These are phyloP conservation scores for Heterobasidion occidentale DNA, from an alignment of 1,284 basidiomycete species.

Conservation along the genomic window DNA sequence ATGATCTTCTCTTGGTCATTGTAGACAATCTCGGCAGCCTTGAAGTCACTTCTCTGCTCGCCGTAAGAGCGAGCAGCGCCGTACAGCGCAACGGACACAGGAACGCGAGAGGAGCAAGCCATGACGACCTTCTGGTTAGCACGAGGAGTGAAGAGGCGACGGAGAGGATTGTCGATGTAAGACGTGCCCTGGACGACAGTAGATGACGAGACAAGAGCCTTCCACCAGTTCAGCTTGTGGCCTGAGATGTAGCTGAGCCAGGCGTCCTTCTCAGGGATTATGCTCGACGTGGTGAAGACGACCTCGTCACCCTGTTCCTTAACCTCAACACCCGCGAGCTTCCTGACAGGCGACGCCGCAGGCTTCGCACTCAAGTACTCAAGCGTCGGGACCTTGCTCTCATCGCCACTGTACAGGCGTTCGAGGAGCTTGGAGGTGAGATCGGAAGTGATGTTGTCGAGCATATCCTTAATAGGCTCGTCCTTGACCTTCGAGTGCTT, in stretches of 20 bases:
- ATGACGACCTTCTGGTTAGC: constrained; percentile 72
- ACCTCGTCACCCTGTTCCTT: constrained; percentile 37
- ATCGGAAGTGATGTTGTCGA: constrained; percentile 78
- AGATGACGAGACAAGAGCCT: constrained; percentile 76
- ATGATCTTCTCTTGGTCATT: constrained; percentile 51
- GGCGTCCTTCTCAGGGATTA: constrained; percentile 50
- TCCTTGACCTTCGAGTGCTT: constrained; percentile 86
- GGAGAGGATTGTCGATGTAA: constrained; percentile 87
- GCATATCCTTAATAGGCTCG: constrained; percentile 88
- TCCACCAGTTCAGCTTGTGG: constrained; percentile 75
- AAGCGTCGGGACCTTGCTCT: constrained; percentile 68
- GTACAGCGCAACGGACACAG: constrained; percentile 54
- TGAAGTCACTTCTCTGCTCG: constrained; percentile 67
- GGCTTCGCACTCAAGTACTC: constrained; percentile 79
- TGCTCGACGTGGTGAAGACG: constrained; percentile 49
- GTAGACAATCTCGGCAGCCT: constrained; percentile 76
- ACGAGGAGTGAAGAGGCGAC: constrained; percentile 82
- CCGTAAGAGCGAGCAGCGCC: constrained; percentile 83
- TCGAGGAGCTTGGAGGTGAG: constrained; percentile 82
- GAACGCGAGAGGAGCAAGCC: constrained; percentile 33
- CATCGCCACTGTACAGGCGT: constrained; percentile 76
- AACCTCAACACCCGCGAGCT: constrained; percentile 39
- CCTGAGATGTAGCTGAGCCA: constrained; percentile 91
- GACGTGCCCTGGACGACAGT: constrained; percentile 81
- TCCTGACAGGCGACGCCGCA: constrained; percentile 21